Percentiles rank a stretch among this genome's conserved stretches.
These are phyloP conservation scores for Yamadazyma olivae DNA, from an alignment of 805 yeast species.

Conservation along the genomic window DNA sequence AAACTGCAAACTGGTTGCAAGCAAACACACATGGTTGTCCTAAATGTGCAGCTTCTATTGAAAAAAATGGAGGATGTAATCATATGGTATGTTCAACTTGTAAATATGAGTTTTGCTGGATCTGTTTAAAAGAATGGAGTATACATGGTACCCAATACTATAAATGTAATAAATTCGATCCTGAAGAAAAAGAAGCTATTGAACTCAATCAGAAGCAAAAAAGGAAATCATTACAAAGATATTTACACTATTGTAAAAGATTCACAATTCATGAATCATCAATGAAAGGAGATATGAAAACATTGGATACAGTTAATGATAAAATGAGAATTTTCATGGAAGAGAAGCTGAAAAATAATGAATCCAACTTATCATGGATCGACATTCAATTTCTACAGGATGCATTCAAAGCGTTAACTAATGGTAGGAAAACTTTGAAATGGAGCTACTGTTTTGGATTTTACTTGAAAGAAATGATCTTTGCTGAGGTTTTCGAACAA, in stretches of 20 bases:
- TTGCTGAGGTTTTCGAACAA: constrained; percentile 63
- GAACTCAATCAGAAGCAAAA: constrained; percentile 41
- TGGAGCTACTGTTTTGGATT: constrained; percentile 89
- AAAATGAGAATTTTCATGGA: constrained; percentile 67
- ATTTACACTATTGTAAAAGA: constrained; percentile 71
- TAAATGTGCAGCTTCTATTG: constrained; percentile 73
- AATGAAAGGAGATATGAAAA: constrained; percentile 63
- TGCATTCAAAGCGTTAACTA: constrained; percentile 59
- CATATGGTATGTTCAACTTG: constrained; percentile 91
- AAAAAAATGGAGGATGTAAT: constrained; percentile 95
- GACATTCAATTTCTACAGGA: constrained; percentile 83
- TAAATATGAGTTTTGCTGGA: constrained; percentile 85
- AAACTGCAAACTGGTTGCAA: constrained; percentile 82
- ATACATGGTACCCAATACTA: constrained; percentile 62
- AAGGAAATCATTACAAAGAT: constrained; percentile 54
- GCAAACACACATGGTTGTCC: constrained; percentile 87
- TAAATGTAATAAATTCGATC: constrained; percentile 58
- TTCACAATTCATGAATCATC: constrained; percentile 77
- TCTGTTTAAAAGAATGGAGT: constrained; percentile 76
- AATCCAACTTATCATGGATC: constrained; percentile 60
- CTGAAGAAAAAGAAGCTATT: constrained; percentile 36
- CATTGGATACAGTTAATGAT: constrained; percentile 60
- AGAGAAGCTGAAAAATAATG: constrained; percentile 20
- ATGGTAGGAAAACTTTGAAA: constrained; percentile 73
- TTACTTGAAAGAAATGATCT: constrained; percentile 53